These are phyloP conservation scores for Simplicillium aogashimaense DNA, from an alignment of 2,329 filamentous ascomycete species.

Conservation along the genomic window DNA sequence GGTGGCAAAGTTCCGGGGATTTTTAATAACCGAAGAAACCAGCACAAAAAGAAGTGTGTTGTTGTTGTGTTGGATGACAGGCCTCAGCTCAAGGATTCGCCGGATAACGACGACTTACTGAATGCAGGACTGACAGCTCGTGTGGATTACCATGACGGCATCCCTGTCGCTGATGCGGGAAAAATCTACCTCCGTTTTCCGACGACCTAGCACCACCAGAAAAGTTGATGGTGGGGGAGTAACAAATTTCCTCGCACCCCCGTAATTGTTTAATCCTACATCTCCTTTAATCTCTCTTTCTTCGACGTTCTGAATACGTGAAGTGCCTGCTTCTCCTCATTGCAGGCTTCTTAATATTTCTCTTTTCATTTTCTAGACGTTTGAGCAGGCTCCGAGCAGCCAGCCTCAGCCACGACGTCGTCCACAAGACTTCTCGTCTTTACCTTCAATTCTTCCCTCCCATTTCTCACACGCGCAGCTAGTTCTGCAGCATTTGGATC, in stretches of 20 bases:
- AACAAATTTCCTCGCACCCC: neutral
- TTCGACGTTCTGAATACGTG: slow-evolving; percentile 10
- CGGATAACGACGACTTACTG: no score
- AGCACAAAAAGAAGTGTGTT: no score
- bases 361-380: slow-evolving; percentile 9
- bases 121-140: no score
- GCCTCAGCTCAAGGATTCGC: no score
- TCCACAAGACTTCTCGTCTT: slow-evolving; percentile 18
- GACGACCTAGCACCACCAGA: no score
- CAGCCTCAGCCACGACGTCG: slow-evolving; percentile 31
- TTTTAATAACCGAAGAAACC: no score
- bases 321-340: slow-evolving; percentile 1
- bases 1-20: no score
- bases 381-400: slow-evolving; percentile 30
- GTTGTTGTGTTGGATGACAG: no score
- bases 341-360: neutral
- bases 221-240: no score
- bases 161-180: no score
- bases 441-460: slow-evolving; percentile 44
- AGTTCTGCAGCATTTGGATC: slow-evolving; percentile 51
- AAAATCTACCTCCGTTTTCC: no score
- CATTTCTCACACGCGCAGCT: slow-evolving; percentile 50
- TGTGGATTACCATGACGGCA: no score
- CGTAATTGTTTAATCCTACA: slow-evolving; percentile 2
- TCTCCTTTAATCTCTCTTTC: slow-evolving; percentile 3